Evolutionary conservation across 257 asterid genomes (phyloP), one percentile per base, ranked within the genome.

Genomic region (Euphrasia confusa): DNA sequence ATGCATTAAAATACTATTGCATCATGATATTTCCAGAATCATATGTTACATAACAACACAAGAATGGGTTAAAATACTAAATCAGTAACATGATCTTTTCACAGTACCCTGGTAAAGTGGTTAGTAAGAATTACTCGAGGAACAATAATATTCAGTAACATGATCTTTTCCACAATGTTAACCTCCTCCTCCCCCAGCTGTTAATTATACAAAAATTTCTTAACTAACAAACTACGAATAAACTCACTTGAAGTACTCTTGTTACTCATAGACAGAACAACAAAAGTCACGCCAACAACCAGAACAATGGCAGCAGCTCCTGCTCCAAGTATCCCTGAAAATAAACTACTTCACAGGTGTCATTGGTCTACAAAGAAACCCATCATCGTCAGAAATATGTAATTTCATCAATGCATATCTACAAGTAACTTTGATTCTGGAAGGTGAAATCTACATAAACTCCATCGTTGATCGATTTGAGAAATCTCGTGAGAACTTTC

Each of bases 321-420:
- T 54, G 85, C 89, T 53, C 83, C 84, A 64, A 89, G 68, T 72
- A 87, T 73, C 72, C 95, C 99, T 89, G 95, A 81, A 80, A 86
- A 59, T 52, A 61, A 80, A 79, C 94, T 79, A 83, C 79, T 76
- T 76, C 74, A 69, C 65, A 79, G 65, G 80, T 77, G 85, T 84
- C 84, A 88, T 67, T 65, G 82, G 81, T 65, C 81, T 68, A 74
- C 77, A 78, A 77, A 61, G 72, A 65, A 72, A 60, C 33, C 28
- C 52, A 44, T 15, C 63, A 28, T 63, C 37, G 59, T 30, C 44
- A 54, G 37, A 57, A 58, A 35, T 39, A 10, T 11, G 52, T 4
- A 45, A 4, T 13, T 45, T 45, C 15, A 13, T 35, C 42, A 35
- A 35, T 35, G 10, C 42, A 35, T 1, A 35, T 35, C 10, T 35